A percentile compares a stretch with the other conserved stretches of the same genome.
Conservation (phyloP, 2,329 filamentous ascomycete species). For the Cryphonectria radicalis region DNA sequence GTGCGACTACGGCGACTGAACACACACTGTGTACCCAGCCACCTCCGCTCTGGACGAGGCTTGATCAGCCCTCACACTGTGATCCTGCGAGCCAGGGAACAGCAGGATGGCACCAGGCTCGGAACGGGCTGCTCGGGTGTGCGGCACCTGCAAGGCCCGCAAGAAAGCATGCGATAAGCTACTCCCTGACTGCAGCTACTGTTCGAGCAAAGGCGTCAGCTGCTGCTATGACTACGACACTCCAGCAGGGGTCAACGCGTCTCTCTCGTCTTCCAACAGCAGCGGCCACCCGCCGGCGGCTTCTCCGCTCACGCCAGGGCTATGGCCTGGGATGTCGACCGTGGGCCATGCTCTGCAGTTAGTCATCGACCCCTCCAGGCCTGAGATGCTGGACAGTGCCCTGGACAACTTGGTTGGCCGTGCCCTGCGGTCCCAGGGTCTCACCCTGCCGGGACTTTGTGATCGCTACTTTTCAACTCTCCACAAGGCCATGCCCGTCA, state of each 20-base stretch:
- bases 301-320: not conserved
- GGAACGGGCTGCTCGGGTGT: conserved; percentile 15
- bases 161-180: conserved; percentile 30
- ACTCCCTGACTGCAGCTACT: conserved; percentile 27
- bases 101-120: not conserved
- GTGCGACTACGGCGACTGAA: not conserved
- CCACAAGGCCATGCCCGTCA: not conserved
- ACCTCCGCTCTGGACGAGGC: not conserved
- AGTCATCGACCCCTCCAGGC: conserved; percentile 9
- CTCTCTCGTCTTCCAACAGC: not conserved
- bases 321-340: not conserved
- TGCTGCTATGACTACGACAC: not conserved
- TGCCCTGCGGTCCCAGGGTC: not conserved
- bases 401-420: not conserved
- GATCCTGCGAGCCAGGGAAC: not conserved
- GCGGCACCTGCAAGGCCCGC: conserved; percentile 26
- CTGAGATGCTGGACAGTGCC: not conserved
- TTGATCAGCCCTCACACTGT: not conserved
- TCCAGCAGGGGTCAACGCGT: not conserved
- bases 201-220: not conserved
- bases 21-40: not conserved
- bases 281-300: not conserved
- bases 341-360: conserved; percentile 10
- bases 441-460: not conserved
- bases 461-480: not conserved